Percentiles rank a stretch among this genome's conserved stretches.
phyloP scores from a whole-genome alignment of 2,329 filamentous ascomycete genomes.

The Dactylellina sp. region DNA sequence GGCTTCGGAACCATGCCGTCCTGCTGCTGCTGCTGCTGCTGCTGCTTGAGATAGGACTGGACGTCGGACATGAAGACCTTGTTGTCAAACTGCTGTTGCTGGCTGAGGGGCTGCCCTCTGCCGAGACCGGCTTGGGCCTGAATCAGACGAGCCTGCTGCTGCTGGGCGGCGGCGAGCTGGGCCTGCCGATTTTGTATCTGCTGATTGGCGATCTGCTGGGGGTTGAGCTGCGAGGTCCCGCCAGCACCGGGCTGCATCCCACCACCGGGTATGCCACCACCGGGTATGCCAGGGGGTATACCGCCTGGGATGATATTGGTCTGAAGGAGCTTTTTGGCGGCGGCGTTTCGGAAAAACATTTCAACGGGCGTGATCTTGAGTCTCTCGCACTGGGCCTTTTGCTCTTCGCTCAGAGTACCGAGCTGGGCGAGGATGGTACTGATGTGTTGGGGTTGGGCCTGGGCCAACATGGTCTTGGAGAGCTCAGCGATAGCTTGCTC shows the following conservation, averaged over 20 bases:
- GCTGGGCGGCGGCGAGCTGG: slow-evolving; percentile 28
- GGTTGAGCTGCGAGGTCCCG: slow-evolving; percentile 22
- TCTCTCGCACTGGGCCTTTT: slow-evolving; percentile 43
- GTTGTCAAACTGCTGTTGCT: slow-evolving; percentile 46
- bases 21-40: slow-evolving; percentile 20
- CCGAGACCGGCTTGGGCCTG: slow-evolving; percentile 43
- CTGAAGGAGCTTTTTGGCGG: slow-evolving; percentile 37
- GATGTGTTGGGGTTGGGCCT: slow-evolving; percentile 53
- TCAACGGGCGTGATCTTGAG: slow-evolving; percentile 43
- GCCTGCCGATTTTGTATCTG: slow-evolving; percentile 41
- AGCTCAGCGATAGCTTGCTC: slow-evolving; percentile 45
- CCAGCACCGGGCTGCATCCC: not conserved
- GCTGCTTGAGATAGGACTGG: slow-evolving; percentile 40
- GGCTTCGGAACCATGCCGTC: slow-evolving; percentile 7
- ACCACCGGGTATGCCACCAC: not conserved
- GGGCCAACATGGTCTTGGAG: slow-evolving; percentile 35
- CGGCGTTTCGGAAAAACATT: slow-evolving; percentile 54
- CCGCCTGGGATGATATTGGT: slow-evolving; percentile 11
- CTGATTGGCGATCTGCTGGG: slow-evolving; percentile 37
- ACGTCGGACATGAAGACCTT: slow-evolving; percentile 46
- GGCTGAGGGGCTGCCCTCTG: slow-evolving; percentile 35
- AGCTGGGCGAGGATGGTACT: slow-evolving; percentile 36
- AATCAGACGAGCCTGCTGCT: slow-evolving; percentile 28
- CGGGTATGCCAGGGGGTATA: slow-evolving; percentile 5
- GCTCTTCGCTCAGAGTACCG: slow-evolving; percentile 33